Conservation (phyloP, 2,329 filamentous ascomycete genomes). For the Colletotrichum euphorbiae region DNA sequence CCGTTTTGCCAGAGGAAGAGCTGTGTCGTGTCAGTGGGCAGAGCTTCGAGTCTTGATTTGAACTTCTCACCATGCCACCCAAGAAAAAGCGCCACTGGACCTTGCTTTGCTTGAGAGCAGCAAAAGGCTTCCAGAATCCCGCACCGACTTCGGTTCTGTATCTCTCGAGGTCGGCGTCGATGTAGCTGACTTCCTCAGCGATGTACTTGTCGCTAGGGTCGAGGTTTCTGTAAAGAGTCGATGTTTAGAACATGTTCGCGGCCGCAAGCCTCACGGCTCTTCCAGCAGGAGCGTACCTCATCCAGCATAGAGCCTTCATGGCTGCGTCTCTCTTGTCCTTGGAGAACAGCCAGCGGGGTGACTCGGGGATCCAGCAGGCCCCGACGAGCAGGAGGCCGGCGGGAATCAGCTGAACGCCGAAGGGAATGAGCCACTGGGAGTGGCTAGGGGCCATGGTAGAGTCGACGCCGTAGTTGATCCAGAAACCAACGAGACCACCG, state of each 20-base stretch:
- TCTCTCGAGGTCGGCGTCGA: constrained; percentile 76
- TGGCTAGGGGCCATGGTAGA: constrained; percentile 58
- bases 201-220: constrained; percentile 71
- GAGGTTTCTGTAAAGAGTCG: constrained; percentile 53
- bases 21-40: constrained; percentile 1
- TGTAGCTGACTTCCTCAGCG: constrained; percentile 76
- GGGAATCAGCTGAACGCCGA: constrained; percentile 75
- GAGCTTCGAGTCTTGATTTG: background rate
- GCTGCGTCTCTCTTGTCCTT: constrained; percentile 71
- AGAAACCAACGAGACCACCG: constrained; percentile 70
- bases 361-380: constrained; percentile 71
- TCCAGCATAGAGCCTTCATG: constrained; percentile 71
- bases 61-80: constrained; percentile 63
- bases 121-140: constrained; percentile 82
- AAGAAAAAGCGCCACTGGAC: constrained; percentile 79
- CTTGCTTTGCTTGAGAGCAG: constrained; percentile 64
- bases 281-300: constrained; percentile 47
- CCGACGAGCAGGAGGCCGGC: constrained; percentile 71
- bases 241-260: background rate
- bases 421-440: constrained; percentile 73
- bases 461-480: constrained; percentile 74
- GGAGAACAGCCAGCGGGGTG: constrained; percentile 76
- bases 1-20: constrained; percentile 86
- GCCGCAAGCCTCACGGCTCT: background rate
- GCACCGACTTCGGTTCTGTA: constrained; percentile 72